phyloP scores from a whole-genome alignment of 768 basidiomycete species.

The Atractiella rhizophila region DNA sequence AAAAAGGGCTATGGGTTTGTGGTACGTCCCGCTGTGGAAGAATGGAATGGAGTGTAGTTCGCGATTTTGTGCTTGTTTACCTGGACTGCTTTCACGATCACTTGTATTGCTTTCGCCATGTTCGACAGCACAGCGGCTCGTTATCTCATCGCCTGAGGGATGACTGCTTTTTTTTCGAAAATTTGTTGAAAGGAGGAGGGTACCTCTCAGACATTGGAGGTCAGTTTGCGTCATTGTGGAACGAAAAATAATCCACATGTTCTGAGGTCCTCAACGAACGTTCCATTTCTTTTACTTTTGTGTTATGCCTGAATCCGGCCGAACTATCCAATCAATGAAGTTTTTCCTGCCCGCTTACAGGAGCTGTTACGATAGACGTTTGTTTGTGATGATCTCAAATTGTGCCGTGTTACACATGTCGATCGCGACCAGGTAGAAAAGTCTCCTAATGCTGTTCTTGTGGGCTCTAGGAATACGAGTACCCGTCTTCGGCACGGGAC shows the following conservation, averaged over 20 bases:
- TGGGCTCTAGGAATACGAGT: conserved; percentile 11
- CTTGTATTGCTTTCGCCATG: not conserved
- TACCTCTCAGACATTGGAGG: too few relatives aligned
- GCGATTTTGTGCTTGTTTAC: not conserved
- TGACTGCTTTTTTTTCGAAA: not conserved
- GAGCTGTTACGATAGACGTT: not conserved
- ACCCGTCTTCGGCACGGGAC: conserved; percentile 9
- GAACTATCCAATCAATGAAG: not conserved
- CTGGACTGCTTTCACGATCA: not conserved
- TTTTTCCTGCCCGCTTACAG: too few relatives aligned
- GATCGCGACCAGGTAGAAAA: not conserved
- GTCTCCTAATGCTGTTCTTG: not conserved
- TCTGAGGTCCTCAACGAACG: too few relatives aligned
- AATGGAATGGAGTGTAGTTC: not conserved
- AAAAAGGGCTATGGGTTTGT: conserved; percentile 17
- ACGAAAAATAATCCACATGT: too few relatives aligned
- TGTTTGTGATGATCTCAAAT: not conserved
- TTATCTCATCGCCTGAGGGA: not conserved
- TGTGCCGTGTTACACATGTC: not conserved
- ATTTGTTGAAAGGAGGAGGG: too few relatives aligned
- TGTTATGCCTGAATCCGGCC: not conserved
- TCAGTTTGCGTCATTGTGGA: too few relatives aligned
- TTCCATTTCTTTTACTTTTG: not conserved
- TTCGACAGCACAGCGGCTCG: not conserved
- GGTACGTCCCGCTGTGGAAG: too few relatives aligned